Conservation (phyloP, 306 rosid species). For the Fagus sylvatica region DNA sequence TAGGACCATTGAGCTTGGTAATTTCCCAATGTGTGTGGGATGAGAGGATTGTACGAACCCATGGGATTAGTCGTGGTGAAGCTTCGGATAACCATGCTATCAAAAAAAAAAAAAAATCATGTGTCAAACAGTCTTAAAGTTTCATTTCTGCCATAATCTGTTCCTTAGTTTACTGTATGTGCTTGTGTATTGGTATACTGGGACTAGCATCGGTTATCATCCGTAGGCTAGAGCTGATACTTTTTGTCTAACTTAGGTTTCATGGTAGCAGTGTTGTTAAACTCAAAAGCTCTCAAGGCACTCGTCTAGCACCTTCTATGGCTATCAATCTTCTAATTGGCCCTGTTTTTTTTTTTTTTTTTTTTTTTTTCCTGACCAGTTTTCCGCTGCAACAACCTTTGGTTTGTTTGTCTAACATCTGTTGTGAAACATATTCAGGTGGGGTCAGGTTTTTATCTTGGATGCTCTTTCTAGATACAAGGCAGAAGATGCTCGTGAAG, state of each 20-base stretch:
- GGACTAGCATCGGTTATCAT: neutral
- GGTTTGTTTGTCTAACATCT: slow-evolving; percentile 23
- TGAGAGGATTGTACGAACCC: too few relatives aligned
- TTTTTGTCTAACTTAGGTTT: neutral
- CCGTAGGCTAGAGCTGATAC: neutral
- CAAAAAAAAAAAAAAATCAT: too few relatives aligned
- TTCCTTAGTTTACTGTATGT: neutral
- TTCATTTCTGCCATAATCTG: neutral
- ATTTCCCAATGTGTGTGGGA: too few relatives aligned
- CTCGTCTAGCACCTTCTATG: neutral
- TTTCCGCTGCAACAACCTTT: neutral
- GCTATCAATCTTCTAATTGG: neutral
- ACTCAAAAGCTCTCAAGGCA: neutral
- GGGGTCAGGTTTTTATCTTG: slow-evolving; percentile 98
- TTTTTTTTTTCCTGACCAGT: neutral
- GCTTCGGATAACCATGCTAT: too few relatives aligned
- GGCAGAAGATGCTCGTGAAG: slow-evolving; percentile 98
- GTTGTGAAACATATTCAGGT: slow-evolving; percentile 48
- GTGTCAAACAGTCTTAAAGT: neutral
- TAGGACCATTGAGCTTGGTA: too few relatives aligned
- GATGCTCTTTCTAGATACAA: slow-evolving; percentile 97
- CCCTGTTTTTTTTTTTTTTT: neutral
- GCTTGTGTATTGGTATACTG: neutral
- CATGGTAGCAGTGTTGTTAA: neutral
- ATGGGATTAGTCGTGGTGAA: too few relatives aligned